These are phyloP conservation scores for Moricandia moricandioides DNA, from an alignment of 345 rosid species.

Conservation along the genomic window DNA sequence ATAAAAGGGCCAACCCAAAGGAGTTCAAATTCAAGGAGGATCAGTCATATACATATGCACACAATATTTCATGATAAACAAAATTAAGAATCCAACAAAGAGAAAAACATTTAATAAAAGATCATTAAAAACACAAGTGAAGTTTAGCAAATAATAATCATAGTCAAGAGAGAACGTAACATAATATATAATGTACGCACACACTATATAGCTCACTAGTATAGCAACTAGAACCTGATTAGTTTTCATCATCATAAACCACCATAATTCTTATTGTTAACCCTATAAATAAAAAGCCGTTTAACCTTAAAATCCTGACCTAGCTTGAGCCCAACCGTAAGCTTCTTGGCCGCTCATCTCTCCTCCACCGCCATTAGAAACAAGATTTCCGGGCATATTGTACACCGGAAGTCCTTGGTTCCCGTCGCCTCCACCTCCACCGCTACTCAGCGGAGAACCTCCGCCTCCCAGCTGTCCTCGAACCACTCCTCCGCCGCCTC, in stretches of 20 bases:
- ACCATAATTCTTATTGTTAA: slow-evolving; percentile 20
- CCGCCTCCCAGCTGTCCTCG: slow-evolving; percentile 30
- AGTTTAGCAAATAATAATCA: slow-evolving; percentile 23
- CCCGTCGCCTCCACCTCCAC: slow-evolving; percentile 48
- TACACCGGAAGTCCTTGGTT: slow-evolving; percentile 49
- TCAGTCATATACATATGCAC: slow-evolving; percentile 14
- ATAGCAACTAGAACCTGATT: slow-evolving; percentile 2
- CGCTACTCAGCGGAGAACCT: slow-evolving; percentile 37
- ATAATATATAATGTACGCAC: slow-evolving; percentile 22
- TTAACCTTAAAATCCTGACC: slow-evolving; percentile 41
- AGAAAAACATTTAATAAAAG: neutral
- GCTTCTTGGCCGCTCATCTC: slow-evolving; percentile 49
- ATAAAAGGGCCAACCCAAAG: neutral
- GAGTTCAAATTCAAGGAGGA: neutral
- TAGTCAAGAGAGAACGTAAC: slow-evolving; percentile 23
- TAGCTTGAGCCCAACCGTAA: slow-evolving; percentile 53
- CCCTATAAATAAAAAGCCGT: neutral
- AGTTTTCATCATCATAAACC: slow-evolving; percentile 25
- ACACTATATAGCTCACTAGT: slow-evolving; percentile 27
- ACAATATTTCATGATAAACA: neutral
- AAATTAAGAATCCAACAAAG: slow-evolving; percentile 1
- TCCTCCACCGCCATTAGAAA: slow-evolving; percentile 46
- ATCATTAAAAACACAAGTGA: slow-evolving; percentile 17
- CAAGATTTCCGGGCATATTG: slow-evolving; percentile 63
- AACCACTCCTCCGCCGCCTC: slow-evolving; percentile 39